phyloP scores from a whole-genome alignment of 192 early-diverging fungal genomes.

The Funneliformis mosseae region DNA sequence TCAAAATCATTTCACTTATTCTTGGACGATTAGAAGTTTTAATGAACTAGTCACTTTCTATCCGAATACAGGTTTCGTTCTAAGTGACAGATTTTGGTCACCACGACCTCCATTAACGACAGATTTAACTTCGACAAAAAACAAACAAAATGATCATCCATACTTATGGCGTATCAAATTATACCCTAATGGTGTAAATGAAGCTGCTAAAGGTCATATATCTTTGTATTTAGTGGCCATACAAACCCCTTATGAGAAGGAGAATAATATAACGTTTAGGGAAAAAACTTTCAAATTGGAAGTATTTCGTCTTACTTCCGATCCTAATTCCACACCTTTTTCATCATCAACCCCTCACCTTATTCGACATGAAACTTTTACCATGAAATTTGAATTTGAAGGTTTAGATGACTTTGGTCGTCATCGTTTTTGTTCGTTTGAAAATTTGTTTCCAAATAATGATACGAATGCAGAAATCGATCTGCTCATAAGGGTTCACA shows the following conservation, averaged over 20 bases:
- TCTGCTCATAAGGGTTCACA: constrained; percentile 23
- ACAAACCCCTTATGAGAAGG: constrained; percentile 32
- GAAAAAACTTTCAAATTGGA: constrained; percentile 27
- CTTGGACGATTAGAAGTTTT: constrained; percentile 31
- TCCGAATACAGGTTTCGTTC: constrained; percentile 27
- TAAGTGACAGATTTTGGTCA: constrained; percentile 34
- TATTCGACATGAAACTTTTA: constrained; percentile 33
- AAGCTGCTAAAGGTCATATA: constrained; percentile 30
- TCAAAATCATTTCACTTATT: constrained; percentile 28
- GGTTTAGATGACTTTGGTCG: constrained; percentile 35
- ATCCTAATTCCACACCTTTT: constrained; percentile 15
- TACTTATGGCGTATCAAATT: constrained; percentile 31
- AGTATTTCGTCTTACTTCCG: constrained; percentile 22
- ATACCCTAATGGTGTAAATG: constrained; percentile 35
- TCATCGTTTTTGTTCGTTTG: constrained; percentile 33
- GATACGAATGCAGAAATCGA: constrained; percentile 23
- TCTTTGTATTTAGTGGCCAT: constrained; percentile 35
- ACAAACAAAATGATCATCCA: constrained; percentile 25
- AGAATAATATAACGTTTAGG: constrained; percentile 19
- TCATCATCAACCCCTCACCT: constrained; percentile 12
- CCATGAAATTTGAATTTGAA: constrained; percentile 36
- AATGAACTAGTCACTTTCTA: constrained; percentile 35
- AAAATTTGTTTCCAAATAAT: constrained; percentile 29
- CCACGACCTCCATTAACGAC: constrained; percentile 24
- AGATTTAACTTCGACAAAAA: constrained; percentile 9